These are phyloP conservation scores for Euphorbia schlechtendalii DNA, from an alignment of 441 rosid species.

Conservation along the genomic window DNA sequence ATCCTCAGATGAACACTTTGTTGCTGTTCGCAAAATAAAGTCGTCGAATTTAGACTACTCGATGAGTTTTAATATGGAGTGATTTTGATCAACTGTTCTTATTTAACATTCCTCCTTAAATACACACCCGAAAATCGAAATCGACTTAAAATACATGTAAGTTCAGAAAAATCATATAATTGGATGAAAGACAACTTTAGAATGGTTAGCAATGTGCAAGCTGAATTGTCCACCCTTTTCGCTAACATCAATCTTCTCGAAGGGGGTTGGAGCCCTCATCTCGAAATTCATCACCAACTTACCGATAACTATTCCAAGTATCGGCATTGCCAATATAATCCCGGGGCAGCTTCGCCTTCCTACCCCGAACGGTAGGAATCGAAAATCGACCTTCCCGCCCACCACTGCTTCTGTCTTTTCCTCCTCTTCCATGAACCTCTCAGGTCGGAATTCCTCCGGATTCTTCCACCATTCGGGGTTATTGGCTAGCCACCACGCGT, in stretches of 20 bases:
- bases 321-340: slow-evolving; percentile 48
- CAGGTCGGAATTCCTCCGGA: slow-evolving; percentile 44
- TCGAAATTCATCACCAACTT: slow-evolving; percentile 38
- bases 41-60: background rate
- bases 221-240: slow-evolving; percentile 68
- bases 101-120: no score
- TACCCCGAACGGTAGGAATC: slow-evolving; percentile 48
- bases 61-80: no score
- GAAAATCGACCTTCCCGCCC: slow-evolving; percentile 46
- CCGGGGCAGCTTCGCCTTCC: slow-evolving; percentile 59
- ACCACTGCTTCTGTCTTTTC: slow-evolving; percentile 29
- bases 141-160: no score
- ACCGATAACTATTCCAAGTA: slow-evolving; percentile 40
- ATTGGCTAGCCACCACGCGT: slow-evolving; percentile 65
- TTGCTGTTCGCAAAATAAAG: background rate
- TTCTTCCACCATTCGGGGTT: slow-evolving; percentile 49
- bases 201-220: slow-evolving; percentile 49
- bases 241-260: slow-evolving; percentile 34
- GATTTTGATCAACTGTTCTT: no score
- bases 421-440: slow-evolving; percentile 51
- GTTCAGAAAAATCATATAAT: background rate
- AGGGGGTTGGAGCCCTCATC: slow-evolving; percentile 31
- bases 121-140: no score
- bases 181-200: slow-evolving; percentile 39
- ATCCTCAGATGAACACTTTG: background rate